Evolutionary conservation across 2,329 filamentous ascomycete genomes (phyloP), one percentile per base, ranked within the genome.

Genomic region (Domatiomyces globalis): DNA sequence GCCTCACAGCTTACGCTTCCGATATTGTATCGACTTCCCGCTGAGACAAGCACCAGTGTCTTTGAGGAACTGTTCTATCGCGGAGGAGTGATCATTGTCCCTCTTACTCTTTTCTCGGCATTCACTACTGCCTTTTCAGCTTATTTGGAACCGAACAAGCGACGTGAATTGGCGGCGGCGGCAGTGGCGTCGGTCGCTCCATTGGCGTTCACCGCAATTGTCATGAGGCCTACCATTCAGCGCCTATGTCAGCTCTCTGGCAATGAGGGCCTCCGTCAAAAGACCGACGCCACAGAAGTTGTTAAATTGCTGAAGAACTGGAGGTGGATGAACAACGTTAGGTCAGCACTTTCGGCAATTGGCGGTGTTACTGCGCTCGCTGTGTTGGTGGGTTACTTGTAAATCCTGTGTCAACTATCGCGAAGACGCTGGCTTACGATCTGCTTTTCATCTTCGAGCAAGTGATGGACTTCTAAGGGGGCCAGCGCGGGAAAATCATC

Each of bases 261-360:
- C n/a, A 51, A 51, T 43, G 15, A 25, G 8, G 33, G 18, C 3
- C 18, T 50, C n/a, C 25, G 44, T 29, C 49, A 56, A 49, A 54
- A 50, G 25, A 46, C 43, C 25, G 25, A 39, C 18, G n/a, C 43
- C 22, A 52, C 25, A 10, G 51, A 53, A 36, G 52, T 55, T 6
- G 47, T 46, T 9, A 18, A 19, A 27, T 25, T 56, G 19, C 50
- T 53, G 18, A 44, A 25, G 45, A 33, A 42, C 36, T 55, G 56
- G 56, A 43, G 42, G n/a, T 56, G 54, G 50, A 58, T 56, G 54
- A 55, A 58, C 27, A 12, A 51, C 17, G 50, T 53, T 6, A 25
- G 54, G 43, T 49, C 52, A 10, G 50, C 15, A 19, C 12, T 55
- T 50, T 52, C 54, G 19, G 52, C 46, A 18, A 19, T 55, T 15